A percentile compares a stretch with the other conserved stretches of the same genome.
phyloP scores from a whole-genome alignment of 352 stramenopile species.

The Phytophthora constricta region DNA sequence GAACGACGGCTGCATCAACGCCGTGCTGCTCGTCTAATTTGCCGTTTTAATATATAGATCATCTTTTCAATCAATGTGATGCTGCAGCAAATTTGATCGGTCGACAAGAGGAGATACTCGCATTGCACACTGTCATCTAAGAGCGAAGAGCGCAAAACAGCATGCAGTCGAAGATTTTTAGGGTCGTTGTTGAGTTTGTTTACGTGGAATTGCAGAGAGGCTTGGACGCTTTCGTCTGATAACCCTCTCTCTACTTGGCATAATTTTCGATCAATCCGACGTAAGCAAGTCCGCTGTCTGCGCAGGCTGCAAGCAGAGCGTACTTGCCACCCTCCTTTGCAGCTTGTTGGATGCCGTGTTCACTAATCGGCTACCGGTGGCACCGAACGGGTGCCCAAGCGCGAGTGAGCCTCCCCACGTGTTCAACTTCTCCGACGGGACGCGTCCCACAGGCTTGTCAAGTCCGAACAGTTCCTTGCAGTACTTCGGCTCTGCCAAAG shows the following conservation, averaged over 20 bases:
- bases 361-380: constrained; percentile 95
- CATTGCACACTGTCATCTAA: too few relatives aligned
- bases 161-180: too few relatives aligned
- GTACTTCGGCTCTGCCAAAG: constrained; percentile 94
- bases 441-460: constrained; percentile 89
- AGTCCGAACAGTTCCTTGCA: constrained; percentile 95
- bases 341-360: constrained; percentile 98
- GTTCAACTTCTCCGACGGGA: constrained; percentile 97
- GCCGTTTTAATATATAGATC: constrained; percentile 49
- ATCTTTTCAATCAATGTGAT: constrained; percentile 38
- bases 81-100: too few relatives aligned
- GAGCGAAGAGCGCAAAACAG: too few relatives aligned
- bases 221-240: background rate
- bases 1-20: constrained; percentile 99
- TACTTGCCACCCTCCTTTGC: constrained; percentile 96
- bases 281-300: constrained; percentile 97
- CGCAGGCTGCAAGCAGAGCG: constrained; percentile 96
- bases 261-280: constrained; percentile 94
- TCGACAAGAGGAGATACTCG: constrained; percentile 1
- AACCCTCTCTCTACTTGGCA: constrained; percentile 53
- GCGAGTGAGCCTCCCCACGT: constrained; percentile 96
- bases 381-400: constrained; percentile 98
- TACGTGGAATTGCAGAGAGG: too few relatives aligned
- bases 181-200: background rate
- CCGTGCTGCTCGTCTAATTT: constrained; percentile 97